These are phyloP conservation scores for Leccinum obscurum DNA, from an alignment of 768 basidiomycete genomes.

Conservation along the genomic window DNA sequence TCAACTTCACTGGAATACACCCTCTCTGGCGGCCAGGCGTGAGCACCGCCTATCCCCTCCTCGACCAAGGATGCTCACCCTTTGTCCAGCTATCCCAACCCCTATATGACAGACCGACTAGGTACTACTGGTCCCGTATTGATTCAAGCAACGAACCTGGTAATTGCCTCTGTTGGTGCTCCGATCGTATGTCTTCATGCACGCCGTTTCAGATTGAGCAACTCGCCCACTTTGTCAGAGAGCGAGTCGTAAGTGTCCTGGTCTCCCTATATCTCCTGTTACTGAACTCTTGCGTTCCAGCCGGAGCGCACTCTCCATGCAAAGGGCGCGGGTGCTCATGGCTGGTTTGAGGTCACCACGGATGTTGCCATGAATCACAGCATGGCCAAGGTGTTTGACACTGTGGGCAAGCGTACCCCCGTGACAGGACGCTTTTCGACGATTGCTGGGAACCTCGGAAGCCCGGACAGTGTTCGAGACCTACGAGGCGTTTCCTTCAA, in stretches of 20 bases:
- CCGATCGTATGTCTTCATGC: background rate
- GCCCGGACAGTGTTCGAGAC: constrained; percentile 49
- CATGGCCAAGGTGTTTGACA: constrained; percentile 18
- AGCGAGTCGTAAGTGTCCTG: constrained; percentile 16
- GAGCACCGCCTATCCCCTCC: background rate
- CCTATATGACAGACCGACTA: constrained; percentile 16
- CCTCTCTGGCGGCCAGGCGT: constrained; percentile 18
- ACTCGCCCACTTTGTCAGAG: constrained; percentile 19
- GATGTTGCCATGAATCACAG: constrained; percentile 15
- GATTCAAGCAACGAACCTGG: constrained; percentile 15
- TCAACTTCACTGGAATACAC: constrained; percentile 17
- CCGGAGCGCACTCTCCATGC: constrained; percentile 21
- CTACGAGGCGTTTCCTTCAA: constrained; percentile 55
- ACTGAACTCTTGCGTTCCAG: background rate
- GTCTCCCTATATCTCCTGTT: background rate
- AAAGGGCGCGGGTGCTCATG: constrained; percentile 19
- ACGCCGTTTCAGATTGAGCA: constrained; percentile 13
- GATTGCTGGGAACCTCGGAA: constrained; percentile 52
- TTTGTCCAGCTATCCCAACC: constrained; percentile 16
- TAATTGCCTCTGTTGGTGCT: background rate
- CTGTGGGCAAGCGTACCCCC: constrained; percentile 18
- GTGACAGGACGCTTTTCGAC: constrained; percentile 48
- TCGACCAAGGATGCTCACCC: background rate
- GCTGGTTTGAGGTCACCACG: constrained; percentile 22
- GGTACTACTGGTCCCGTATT: constrained; percentile 17